Evolutionary conservation across 352 stramenopile genomes (phyloP).

Genomic region (Phytophthora niederhauseri): DNA sequence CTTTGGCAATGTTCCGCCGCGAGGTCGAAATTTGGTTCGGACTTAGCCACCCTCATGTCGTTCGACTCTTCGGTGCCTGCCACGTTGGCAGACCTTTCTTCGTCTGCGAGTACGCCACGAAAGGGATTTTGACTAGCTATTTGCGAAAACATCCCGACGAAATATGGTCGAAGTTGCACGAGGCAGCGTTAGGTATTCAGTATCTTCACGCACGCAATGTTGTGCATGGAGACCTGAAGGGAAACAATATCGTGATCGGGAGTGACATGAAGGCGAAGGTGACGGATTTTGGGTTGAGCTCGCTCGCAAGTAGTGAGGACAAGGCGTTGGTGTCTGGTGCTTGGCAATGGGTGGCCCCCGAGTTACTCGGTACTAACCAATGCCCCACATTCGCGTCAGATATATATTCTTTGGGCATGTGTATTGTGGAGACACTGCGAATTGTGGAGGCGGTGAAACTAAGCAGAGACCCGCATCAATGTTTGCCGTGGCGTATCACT

Average conservation of each 20-base stretch:
- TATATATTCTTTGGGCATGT: neutral
- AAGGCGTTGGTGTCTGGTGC: neutral
- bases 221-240: neutral
- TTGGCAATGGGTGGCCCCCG: neutral
- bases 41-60: slow-evolving; percentile 11
- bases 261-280: neutral
- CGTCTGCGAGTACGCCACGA: slow-evolving; percentile 19
- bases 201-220: neutral
- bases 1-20: slow-evolving; percentile 5
- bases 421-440: neutral
- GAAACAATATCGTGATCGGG: neutral
- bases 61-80: slow-evolving; percentile 18
- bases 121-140: slow-evolving; percentile 14
- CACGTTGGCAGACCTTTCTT: slow-evolving; percentile 20
- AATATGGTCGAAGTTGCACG: neutral
- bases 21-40: slow-evolving; percentile 22
- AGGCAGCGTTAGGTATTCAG: neutral
- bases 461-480: neutral
- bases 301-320: neutral
- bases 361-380: neutral
- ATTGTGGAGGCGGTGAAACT: neutral
- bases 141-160: neutral
- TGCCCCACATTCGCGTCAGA: neutral
- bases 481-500: neutral
- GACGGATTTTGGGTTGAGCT: neutral